Conservation (phyloP, 2,329 filamentous ascomycete species). For the Botrytis porri region DNA sequence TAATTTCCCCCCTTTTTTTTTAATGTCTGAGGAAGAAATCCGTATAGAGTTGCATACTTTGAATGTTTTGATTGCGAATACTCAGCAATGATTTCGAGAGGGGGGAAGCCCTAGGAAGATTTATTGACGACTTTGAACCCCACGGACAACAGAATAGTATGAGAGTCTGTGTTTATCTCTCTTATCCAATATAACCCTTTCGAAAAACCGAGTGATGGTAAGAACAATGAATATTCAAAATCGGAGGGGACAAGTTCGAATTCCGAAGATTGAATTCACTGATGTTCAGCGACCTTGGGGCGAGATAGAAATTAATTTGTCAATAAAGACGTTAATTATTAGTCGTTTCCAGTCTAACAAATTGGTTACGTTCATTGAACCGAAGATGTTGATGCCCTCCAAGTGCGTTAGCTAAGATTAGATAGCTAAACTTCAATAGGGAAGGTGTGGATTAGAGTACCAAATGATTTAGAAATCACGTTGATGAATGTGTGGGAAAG, state of each 20-base stretch:
- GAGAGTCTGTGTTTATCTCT: slow-evolving; percentile 16
- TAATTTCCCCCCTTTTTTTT: slow-evolving; percentile 1
- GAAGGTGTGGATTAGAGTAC: neutral
- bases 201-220: neutral
- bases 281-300: neutral
- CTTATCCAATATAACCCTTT: slow-evolving; percentile 4
- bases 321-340: neutral
- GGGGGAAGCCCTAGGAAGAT: slow-evolving; percentile 14
- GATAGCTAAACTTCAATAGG: neutral
- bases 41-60: slow-evolving; percentile 14
- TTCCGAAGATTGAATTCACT: neutral
- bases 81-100: slow-evolving; percentile 13
- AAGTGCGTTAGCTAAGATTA: slow-evolving; percentile 9
- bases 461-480: slow-evolving; percentile 9
- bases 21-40: neutral
- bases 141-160: slow-evolving; percentile 11
- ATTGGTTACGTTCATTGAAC: slow-evolving; percentile 9
- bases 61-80: neutral
- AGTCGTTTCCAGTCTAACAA: neutral
- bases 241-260: neutral
- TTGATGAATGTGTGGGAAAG: neutral
- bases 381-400: slow-evolving; percentile 9
- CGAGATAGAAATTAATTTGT: slow-evolving; percentile 2
- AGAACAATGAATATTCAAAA: slow-evolving; percentile 7
- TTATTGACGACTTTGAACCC: slow-evolving; percentile 16